Evolutionary conservation across 331 rosid species (phyloP), one percentile per base, ranked within the genome.

Genomic region (Arachis monticola): DNA sequence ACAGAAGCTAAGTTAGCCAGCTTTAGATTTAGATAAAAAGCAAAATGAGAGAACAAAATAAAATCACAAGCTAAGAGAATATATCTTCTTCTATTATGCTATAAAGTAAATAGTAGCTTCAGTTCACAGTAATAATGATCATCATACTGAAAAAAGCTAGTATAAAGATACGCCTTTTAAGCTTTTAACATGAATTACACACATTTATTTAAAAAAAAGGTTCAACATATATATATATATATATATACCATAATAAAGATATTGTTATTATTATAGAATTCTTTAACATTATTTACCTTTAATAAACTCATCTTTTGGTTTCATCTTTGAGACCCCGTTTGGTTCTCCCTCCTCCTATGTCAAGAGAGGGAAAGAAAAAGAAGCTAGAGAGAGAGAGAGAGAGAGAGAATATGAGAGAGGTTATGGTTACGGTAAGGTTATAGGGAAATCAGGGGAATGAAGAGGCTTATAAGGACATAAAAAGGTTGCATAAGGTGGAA

Each of bases 251-350:
- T 44, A 40, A 35, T 35, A 35, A 35, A 44, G 47, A 42, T 55
- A 45, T 79, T 9, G n/a, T 35, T 35, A 17, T 17, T 17, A 17
- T 17, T 17, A 12, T 53, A 7, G 30, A 64, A 64, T 53, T 42
- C 50, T 70, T 83, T 14, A 72, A 77, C 55, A 51, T 48, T 56
- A 45, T 35, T 17, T 87, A 87, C 94, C 96, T 86, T 72, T 79
- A 38, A 22, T 63, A 80, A 85, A 78, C 57, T 76, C 72, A 74
- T 59, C 89, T 68, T 75, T 81, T 70, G 86, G 83, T 83, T 74
- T 88, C 88, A 83, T 84, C 74, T 69, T 80, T 81, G 79, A 53
- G 76, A 52, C 67, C 22, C 32, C 12, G 61, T 59, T 53, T 59
- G 22, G 32, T 13, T 51, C 45, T 50, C 50, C n/a, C 70, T 31